Evolutionary conservation across 305 asterid species (phyloP).

Genomic region (Vinca major): DNA sequence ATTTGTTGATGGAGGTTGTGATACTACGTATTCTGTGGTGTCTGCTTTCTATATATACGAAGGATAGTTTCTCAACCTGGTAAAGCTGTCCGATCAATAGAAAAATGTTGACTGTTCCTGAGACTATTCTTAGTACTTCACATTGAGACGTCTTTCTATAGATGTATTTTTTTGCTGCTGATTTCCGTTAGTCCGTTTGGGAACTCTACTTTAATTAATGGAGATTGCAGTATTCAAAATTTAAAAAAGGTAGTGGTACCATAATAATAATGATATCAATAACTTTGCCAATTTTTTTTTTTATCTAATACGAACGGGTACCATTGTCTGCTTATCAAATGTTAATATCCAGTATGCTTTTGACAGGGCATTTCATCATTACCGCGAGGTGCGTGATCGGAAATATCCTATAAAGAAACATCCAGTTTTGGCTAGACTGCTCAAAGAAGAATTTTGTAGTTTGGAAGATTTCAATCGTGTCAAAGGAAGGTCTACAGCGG

Average conservation of each 20-base stretch:
- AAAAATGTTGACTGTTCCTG: neutral
- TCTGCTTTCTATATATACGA: neutral
- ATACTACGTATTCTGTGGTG: no score
- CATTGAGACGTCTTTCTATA: neutral
- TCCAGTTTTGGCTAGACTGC: constrained; percentile 61
- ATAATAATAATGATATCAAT: no score
- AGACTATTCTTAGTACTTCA: neutral
- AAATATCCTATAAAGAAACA: constrained; percentile 45
- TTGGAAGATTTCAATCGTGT: constrained; percentile 57
- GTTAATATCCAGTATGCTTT: neutral
- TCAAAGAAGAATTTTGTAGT: constrained; percentile 51
- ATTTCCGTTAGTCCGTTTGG: neutral
- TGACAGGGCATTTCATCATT: constrained; percentile 86
- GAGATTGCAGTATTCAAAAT: neutral
- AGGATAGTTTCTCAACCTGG: neutral
- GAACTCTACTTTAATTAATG: neutral
- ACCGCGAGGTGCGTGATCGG: constrained; percentile 34
- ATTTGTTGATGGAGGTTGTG: neutral
- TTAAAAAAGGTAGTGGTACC: no score
- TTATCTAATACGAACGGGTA: no score
- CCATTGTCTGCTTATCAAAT: neutral
- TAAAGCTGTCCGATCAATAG: neutral
- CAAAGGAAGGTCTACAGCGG: constrained; percentile 33
- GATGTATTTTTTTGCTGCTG: neutral
- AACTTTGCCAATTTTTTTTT: neutral